Conservation (phyloP, 495 filamentous ascomycete genomes). For the Penicillium turbatum region DNA sequence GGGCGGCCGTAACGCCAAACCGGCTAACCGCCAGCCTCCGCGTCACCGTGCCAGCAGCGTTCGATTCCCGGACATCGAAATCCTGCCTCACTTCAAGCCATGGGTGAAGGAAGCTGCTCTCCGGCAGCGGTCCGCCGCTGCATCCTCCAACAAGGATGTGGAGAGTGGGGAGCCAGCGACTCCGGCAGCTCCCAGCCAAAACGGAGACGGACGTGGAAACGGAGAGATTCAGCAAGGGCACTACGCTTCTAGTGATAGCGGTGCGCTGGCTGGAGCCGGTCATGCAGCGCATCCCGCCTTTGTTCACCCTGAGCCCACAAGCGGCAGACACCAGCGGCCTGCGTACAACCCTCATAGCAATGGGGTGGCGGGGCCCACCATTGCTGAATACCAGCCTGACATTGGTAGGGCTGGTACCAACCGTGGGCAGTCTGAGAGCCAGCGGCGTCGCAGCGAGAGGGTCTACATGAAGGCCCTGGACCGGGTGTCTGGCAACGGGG, state of each 20-base stretch:
- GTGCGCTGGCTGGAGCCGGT: not conserved
- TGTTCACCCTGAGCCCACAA: too few species aligned
- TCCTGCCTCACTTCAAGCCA: slow-evolving; percentile 53
- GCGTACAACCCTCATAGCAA: too few species aligned
- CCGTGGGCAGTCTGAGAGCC: slow-evolving; percentile 10
- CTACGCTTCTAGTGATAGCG: too few species aligned
- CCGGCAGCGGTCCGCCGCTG: not conserved
- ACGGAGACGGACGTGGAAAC: too few species aligned
- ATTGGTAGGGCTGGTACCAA: slow-evolving; percentile 7
- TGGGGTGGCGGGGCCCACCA: not conserved
- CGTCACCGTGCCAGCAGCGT: slow-evolving; percentile 4
- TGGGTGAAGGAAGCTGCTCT: slow-evolving; percentile 20
- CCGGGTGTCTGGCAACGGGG: not conserved
- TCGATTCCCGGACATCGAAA: slow-evolving; percentile 62
- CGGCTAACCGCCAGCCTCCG: not conserved
- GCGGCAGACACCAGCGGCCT: too few species aligned
- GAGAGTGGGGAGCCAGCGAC: too few species aligned
- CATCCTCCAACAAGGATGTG: not conserved
- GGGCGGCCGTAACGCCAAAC: not conserved
- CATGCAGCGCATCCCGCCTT: too few species aligned
- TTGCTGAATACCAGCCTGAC: not conserved
- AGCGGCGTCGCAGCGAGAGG: slow-evolving; percentile 10
- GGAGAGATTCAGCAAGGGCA: too few species aligned
- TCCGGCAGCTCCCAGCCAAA: too few species aligned
- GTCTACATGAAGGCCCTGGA: not conserved